Conservation (phyloP, 2,329 filamentous ascomycete species). For the Ophiognomonia clavigignenti-juglandacearum region DNA sequence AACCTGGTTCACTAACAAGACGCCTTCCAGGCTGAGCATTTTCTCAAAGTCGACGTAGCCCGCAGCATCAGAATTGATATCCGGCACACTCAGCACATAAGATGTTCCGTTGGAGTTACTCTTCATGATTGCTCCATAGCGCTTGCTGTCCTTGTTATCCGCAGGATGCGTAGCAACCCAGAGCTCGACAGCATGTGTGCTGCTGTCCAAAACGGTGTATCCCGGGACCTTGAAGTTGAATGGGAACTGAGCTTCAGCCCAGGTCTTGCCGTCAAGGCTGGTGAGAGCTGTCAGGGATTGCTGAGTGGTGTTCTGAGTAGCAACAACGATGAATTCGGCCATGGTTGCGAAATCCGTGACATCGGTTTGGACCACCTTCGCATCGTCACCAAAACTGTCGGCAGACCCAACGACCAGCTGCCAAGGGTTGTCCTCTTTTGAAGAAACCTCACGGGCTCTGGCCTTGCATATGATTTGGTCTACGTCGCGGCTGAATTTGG, state of each 20-base stretch:
- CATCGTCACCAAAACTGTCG: slow-evolving; percentile 69
- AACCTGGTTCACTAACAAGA: slow-evolving; percentile 82
- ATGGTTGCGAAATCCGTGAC: slow-evolving; percentile 88
- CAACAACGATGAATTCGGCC: slow-evolving; percentile 93
- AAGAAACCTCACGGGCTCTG: slow-evolving; percentile 57
- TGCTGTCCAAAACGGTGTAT: slow-evolving; percentile 93
- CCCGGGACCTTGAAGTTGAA: slow-evolving; percentile 74
- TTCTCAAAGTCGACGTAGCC: slow-evolving; percentile 96
- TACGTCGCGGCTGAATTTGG: slow-evolving; percentile 38
- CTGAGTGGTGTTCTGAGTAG: slow-evolving; percentile 64
- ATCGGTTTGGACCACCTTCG: slow-evolving; percentile 59
- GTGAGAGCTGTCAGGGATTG: slow-evolving; percentile 71
- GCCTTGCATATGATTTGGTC: slow-evolving; percentile 59
- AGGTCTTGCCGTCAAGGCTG: slow-evolving; percentile 78
- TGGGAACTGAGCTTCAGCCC: slow-evolving; percentile 82
- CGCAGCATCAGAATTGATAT: slow-evolving; percentile 71
- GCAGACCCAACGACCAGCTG: slow-evolving; percentile 63
- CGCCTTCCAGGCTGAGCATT: slow-evolving; percentile 85
- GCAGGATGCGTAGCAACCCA: slow-evolving; percentile 77
- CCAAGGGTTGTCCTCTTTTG: slow-evolving; percentile 57
- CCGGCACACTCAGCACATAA: slow-evolving; percentile 77
- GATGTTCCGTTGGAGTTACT: slow-evolving; percentile 98
- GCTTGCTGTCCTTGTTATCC: slow-evolving; percentile 53
- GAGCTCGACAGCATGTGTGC: slow-evolving; percentile 88
- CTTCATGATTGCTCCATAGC: slow-evolving; percentile 88